Percentiles rank a stretch among this genome's conserved stretches.
These are phyloP conservation scores for Aciculosporium take DNA, from an alignment of 2,329 filamentous ascomycete species.

Conservation along the genomic window DNA sequence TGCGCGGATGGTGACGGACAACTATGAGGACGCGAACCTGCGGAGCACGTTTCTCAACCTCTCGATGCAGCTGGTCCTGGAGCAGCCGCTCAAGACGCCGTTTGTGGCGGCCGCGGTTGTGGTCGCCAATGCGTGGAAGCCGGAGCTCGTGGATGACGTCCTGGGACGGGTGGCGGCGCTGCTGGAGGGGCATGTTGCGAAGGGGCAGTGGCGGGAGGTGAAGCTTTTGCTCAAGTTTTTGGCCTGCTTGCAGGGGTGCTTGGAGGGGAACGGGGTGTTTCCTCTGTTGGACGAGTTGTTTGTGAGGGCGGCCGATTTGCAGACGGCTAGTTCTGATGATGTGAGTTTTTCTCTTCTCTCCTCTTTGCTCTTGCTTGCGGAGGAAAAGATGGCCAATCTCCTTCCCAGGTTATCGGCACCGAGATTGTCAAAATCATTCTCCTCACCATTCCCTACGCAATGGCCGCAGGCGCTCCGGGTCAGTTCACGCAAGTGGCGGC, in stretches of 20 bases:
- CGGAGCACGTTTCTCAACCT: conserved; percentile 60
- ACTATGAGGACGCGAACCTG: conserved; percentile 74
- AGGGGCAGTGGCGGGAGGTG: conserved; percentile 75
- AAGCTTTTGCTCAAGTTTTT: conserved; percentile 85
- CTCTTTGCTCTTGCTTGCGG: neutral
- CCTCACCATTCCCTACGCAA: conserved; percentile 80
- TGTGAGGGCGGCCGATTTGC: conserved; percentile 75
- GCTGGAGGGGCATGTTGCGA: conserved; percentile 52
- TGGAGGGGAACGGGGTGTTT: conserved; percentile 77
- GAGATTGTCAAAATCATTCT: conserved; percentile 96
- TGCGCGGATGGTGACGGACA: conserved; percentile 63
- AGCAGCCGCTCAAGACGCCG: conserved; percentile 96
- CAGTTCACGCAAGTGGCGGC: conserved; percentile 60
- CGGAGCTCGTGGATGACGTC: conserved; percentile 59
- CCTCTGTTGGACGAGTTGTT: conserved; percentile 82
- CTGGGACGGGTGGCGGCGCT: conserved; percentile 46
- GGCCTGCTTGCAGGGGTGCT: conserved; percentile 66
- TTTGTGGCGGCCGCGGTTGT: conserved; percentile 78
- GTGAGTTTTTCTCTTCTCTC: conserved; percentile 34
- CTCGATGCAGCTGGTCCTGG: conserved; percentile 60
- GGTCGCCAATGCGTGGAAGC: conserved; percentile 62
- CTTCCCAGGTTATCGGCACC: conserved; percentile 47
- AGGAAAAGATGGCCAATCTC: neutral
- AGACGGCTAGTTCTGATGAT: conserved; percentile 86
- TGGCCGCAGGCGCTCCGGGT: conserved; percentile 57